Evolutionary conservation across 352 stramenopile species (phyloP), one percentile per base, ranked within the genome.

Genomic region (Thalassiosira hispida): DNA sequence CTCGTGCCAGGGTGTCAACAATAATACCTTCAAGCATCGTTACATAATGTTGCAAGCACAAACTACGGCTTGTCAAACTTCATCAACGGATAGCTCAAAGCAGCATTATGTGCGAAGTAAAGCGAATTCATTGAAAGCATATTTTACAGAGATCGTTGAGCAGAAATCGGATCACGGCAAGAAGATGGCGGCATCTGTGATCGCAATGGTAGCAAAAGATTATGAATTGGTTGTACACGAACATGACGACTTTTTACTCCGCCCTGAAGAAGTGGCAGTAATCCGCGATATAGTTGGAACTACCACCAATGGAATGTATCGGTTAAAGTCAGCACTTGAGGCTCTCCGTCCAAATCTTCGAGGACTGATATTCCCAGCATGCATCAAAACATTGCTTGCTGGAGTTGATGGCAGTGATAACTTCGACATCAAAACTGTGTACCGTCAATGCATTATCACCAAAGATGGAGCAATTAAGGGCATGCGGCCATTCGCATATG

Each of bases 381-480:
- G 23, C n/a, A 60, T 60, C 51, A 60, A 53, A 53, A 18, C 46
- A 29, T 23, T 53, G 46, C 46, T 53, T 53, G 46, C 46, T 9
- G 16, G n/a, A 29, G 46, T 53, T 29, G 46, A 53, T 53, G 46
- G 46, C 5, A 53, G 46, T 27, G 20, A 53, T 27, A 53, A 53
- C 18, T 53, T 53, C 27, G 46, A 27, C 5, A 53, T 9, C 46
- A 53, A 27, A 53, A 53, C 46, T 29, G 46, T 53, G 2, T 9
- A 53, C n/a, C n/a, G 16, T 27, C 5, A 53, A 53, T 53, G 16
- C 14, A 29, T 29, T 27, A 53, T 53, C 18, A 53, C 46, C 14
- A 70, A 70, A 57, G 11, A 70, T 6, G 61, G 27, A 22, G 16
- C 42, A 38, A 42, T 42, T 12, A 56, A 25, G 40, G 47, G 47